Percentiles rank a stretch among this genome's conserved stretches.
phyloP scores from a whole-genome alignment of 2,329 filamentous ascomycete genomes.

The Botrytis aclada region DNA sequence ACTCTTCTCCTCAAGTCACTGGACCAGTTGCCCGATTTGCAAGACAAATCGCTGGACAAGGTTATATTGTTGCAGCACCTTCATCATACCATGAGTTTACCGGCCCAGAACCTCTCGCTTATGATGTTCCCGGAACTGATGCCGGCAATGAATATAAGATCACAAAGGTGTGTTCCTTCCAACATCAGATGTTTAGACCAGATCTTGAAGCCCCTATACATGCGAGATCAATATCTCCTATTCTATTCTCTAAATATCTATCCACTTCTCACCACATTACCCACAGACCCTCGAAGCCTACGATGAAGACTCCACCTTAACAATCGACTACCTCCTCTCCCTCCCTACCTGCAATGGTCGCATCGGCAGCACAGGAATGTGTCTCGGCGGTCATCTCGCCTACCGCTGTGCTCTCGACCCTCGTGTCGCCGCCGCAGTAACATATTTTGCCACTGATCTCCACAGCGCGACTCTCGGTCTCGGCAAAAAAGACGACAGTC shows the following conservation, averaged over 20 bases:
- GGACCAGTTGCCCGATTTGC: constrained; percentile 87
- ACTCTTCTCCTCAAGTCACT: constrained; percentile 58
- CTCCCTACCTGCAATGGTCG: constrained; percentile 77
- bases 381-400: constrained; percentile 83
- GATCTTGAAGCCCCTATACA: not conserved
- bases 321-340: constrained; percentile 67
- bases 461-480: constrained; percentile 75
- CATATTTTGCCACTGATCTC: constrained; percentile 92
- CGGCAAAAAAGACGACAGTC: constrained; percentile 57
- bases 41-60: constrained; percentile 85
- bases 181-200: not conserved
- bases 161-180: constrained; percentile 55
- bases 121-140: constrained; percentile 85
- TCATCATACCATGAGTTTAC: constrained; percentile 94
- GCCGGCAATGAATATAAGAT: constrained; percentile 84
- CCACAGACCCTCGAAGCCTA: constrained; percentile 75
- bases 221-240: not conserved
- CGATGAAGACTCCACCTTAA: constrained; percentile 70
- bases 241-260: not conserved
- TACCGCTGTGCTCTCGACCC: constrained; percentile 70
- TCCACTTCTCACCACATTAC: not conserved
- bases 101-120: constrained; percentile 76
- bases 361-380: constrained; percentile 84
- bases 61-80: constrained; percentile 88
- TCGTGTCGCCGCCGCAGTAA: constrained; percentile 71